phyloP scores from a whole-genome alignment of 371 early-diverging fungal species.

The Phascolomyces articulosus region DNA sequence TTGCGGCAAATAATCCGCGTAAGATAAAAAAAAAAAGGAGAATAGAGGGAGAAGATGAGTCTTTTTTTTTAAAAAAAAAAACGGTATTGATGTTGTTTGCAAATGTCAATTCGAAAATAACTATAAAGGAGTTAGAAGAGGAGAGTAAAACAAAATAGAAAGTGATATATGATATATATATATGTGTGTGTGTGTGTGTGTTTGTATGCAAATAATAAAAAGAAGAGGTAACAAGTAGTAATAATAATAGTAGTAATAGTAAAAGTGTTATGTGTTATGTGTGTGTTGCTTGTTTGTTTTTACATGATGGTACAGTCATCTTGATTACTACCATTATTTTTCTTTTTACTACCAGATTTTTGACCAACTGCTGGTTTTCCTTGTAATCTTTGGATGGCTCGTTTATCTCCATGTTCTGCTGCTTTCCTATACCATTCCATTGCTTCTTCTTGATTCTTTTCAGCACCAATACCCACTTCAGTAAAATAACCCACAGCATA shows the following conservation, averaged over 20 bases:
- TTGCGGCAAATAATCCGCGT: no score
- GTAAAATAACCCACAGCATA: slow-evolving; percentile 88
- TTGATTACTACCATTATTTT: slow-evolving; percentile 30
- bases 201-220: background rate
- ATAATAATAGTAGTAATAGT: background rate
- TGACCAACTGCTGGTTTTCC: slow-evolving; percentile 32
- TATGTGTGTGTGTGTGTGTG: background rate
- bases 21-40: no score
- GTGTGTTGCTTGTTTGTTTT: no score
- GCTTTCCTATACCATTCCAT: slow-evolving; percentile 84
- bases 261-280: background rate
- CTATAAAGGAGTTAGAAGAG: no score
- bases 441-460: slow-evolving; percentile 70
- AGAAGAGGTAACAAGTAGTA: background rate
- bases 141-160: no score
- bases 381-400: slow-evolving; percentile 69
- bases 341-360: slow-evolving; percentile 14
- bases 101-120: no score
- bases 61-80: no score
- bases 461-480: slow-evolving; percentile 81
- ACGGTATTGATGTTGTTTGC: no score
- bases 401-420: slow-evolving; percentile 80
- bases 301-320: slow-evolving; percentile 57
- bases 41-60: no score
- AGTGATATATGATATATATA: no score